A percentile compares a stretch with the other conserved stretches of the same genome.
phyloP scores from a whole-genome alignment of 2,329 filamentous ascomycete species.

The Xylariaceae sp. region DNA sequence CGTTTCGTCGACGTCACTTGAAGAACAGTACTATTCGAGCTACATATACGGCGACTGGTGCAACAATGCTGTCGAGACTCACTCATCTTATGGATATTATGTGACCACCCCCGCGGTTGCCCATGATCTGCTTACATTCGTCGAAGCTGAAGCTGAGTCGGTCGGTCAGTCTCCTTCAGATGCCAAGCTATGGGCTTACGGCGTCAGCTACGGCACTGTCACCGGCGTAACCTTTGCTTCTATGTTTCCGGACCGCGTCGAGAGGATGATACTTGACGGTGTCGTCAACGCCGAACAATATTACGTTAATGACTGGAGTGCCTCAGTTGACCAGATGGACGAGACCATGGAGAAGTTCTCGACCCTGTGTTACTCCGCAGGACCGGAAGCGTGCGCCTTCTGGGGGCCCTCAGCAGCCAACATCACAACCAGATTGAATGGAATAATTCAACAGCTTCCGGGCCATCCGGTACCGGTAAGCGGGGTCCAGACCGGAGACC shows the following conservation, averaged over 20 bases:
- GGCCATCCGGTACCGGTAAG: constrained; percentile 25
- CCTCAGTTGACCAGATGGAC: constrained; percentile 10
- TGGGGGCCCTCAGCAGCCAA: constrained; percentile 27
- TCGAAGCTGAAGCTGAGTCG: constrained; percentile 27
- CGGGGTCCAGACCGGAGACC: constrained; percentile 11
- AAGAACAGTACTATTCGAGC: constrained; percentile 30
- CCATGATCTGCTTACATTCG: constrained; percentile 29
- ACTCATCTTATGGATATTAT: constrained; percentile 29
- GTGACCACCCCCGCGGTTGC: constrained; percentile 31
- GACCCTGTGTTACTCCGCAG: constrained; percentile 19
- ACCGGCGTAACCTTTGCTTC: constrained; percentile 32
- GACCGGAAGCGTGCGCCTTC: constrained; percentile 25
- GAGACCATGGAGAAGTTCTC: constrained; percentile 10
- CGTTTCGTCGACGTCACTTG: constrained; percentile 26
- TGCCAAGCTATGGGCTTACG: constrained; percentile 26
- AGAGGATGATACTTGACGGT: constrained; percentile 34
- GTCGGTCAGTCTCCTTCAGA: constrained; percentile 21
- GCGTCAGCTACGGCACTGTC: constrained; percentile 30
- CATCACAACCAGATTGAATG: constrained; percentile 26
- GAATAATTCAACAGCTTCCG: constrained; percentile 24
- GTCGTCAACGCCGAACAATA: constrained; percentile 17
- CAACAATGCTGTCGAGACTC: constrained; percentile 25
- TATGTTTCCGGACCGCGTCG: constrained; percentile 38
- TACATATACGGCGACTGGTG: constrained; percentile 33
- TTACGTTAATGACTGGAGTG: constrained; percentile 10